These are phyloP conservation scores for Trypanosoma brucei DNA, from an alignment of 208 protist genomes.

Conservation along the genomic window DNA sequence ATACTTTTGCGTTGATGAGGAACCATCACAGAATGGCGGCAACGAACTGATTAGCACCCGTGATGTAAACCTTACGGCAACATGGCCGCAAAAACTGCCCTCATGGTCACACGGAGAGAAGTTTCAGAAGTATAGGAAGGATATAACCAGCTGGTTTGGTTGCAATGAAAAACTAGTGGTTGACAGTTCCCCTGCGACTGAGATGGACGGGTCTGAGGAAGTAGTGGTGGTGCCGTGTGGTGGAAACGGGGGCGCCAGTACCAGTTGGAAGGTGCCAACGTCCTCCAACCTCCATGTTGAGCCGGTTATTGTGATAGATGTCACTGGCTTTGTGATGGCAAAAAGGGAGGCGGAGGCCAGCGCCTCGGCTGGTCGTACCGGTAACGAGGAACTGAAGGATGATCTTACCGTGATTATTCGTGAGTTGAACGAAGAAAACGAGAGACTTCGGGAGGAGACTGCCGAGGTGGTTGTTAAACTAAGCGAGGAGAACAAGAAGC, in stretches of 20 bases:
- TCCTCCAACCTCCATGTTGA: slow-evolving; percentile 2
- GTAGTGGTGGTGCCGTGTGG: not conserved
- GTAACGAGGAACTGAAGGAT: not conserved
- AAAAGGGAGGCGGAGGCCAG: not conserved
- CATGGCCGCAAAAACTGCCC: not conserved
- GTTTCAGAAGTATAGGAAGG: slow-evolving; percentile 5
- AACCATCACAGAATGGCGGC: slow-evolving; percentile 1
- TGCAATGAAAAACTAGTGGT: no score
- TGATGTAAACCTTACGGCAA: slow-evolving; percentile 1
- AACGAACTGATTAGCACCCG: not conserved
- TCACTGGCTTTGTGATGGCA: slow-evolving; percentile 29
- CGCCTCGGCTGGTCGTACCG: not conserved
- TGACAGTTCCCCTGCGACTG: no score
- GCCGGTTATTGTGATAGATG: slow-evolving; percentile 53
- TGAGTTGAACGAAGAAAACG: no score
- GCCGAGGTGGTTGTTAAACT: no score
- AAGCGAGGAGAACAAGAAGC: no score
- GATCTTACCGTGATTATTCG: no score
- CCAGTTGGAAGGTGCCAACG: not conserved
- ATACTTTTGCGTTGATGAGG: not conserved
- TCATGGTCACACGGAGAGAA: slow-evolving; percentile 5
- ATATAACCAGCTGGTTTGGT: not conserved
- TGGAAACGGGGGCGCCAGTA: not conserved
- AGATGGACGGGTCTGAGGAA: not conserved
- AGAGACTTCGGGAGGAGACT: no score